Evolutionary conservation across 805 yeast species (phyloP).

Genomic region (Kuraishia borneana): DNA sequence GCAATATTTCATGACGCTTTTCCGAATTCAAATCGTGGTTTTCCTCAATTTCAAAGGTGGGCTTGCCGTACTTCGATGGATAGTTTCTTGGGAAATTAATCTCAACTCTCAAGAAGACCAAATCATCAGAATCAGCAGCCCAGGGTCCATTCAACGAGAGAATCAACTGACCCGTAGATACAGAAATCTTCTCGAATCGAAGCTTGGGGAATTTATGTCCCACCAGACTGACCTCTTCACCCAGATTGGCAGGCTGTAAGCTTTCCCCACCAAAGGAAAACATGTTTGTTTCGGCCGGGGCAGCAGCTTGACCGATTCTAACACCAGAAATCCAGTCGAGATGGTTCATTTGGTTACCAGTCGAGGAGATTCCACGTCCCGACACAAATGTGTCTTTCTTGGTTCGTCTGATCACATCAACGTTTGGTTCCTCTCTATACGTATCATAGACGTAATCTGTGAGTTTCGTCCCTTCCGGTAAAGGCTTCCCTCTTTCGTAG

Average conservation of each 20-base stretch:
- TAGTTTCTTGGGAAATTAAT: conserved; percentile 65
- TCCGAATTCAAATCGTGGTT: conserved; percentile 52
- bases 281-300: conserved; percentile 21
- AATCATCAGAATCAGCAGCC: conserved; percentile 30
- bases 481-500: conserved; percentile 24
- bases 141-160: conserved; percentile 78
- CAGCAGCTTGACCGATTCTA: conserved; percentile 48
- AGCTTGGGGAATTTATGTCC: conserved; percentile 86
- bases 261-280: conserved; percentile 21
- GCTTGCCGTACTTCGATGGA: conserved; percentile 40
- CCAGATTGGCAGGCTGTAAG: conserved; percentile 49
- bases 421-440: conserved; percentile 40
- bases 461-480: conserved; percentile 20
- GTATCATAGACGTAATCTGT: conserved; percentile 27
- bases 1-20: conserved; percentile 38
- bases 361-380: conserved; percentile 20
- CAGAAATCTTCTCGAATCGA: conserved; percentile 77
- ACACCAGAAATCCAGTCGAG: conserved; percentile 93
- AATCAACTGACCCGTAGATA: conserved; percentile 70
- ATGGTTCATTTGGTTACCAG: conserved; percentile 41
- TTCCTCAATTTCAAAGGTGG: conserved; percentile 63
- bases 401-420: conserved; percentile 3
- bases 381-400: conserved; percentile 8
- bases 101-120: conserved; percentile 58
- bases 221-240: conserved; percentile 83